phyloP scores from a whole-genome alignment of 2,329 filamentous ascomycete genomes.

The Achaetomium macrosporum region DNA sequence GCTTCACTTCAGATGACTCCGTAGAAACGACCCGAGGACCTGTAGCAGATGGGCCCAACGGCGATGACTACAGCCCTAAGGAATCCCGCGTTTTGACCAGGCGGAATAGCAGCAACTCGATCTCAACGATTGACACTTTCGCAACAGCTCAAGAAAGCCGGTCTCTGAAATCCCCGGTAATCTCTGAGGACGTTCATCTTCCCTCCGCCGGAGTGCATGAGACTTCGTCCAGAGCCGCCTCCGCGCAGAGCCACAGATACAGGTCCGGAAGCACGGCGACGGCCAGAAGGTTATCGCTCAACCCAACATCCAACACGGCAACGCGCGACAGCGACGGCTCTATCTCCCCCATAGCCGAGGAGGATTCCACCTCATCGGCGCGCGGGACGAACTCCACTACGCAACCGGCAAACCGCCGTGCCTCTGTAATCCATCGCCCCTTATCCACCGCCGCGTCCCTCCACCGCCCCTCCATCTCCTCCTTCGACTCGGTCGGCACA shows the following conservation, averaged over 20 bases:
- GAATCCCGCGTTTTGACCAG: constrained; percentile 26
- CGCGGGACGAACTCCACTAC: neutral
- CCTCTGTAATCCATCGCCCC: constrained; percentile 39
- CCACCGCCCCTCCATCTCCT: constrained; percentile 53
- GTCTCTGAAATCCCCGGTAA: constrained; percentile 32
- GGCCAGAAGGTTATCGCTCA: constrained; percentile 15
- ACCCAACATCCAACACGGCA: constrained; percentile 13
- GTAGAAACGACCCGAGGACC: constrained; percentile 56
- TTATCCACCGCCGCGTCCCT: constrained; percentile 34
- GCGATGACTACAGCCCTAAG: constrained; percentile 14
- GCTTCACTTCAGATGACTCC: constrained; percentile 55
- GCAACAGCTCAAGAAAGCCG: constrained; percentile 50
- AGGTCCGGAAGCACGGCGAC: constrained; percentile 27
- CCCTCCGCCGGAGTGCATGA: neutral
- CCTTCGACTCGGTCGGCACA: constrained; percentile 53
- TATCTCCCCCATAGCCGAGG: constrained; percentile 25
- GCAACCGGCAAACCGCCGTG: constrained; percentile 9
- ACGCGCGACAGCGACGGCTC: constrained; percentile 21
- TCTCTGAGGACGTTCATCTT: constrained; percentile 15
- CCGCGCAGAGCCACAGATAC: constrained; percentile 21
- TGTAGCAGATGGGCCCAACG: constrained; percentile 19
- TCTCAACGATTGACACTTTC: constrained; percentile 49
- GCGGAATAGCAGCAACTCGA: constrained; percentile 44
- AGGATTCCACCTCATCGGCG: constrained; percentile 13
- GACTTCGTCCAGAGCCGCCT: constrained; percentile 22